Conservation (phyloP, 163 green algal species). For the Trebouxia gelatinosa region DNA sequence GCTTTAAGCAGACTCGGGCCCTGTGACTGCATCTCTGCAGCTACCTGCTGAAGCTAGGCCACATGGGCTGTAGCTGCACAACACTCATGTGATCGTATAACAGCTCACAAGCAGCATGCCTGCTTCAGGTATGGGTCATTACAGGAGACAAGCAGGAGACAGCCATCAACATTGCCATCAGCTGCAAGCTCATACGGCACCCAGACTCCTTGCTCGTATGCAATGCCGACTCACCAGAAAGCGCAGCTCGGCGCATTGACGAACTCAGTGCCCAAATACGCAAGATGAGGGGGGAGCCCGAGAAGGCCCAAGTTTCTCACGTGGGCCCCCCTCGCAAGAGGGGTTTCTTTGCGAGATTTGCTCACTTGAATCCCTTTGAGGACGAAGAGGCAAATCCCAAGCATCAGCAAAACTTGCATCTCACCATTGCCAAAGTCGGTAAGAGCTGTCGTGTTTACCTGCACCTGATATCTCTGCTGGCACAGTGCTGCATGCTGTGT, state of each 20-base stretch:
- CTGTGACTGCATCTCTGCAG: too few species aligned
- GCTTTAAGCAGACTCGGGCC: too few species aligned
- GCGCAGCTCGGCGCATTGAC: constrained; percentile 30
- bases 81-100: too few species aligned
- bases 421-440: constrained; percentile 17
- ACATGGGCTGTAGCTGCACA: too few species aligned
- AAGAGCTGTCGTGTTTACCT: too few species aligned
- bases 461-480: too few species aligned
- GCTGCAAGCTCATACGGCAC: constrained; percentile 67
- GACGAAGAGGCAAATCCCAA: constrained; percentile 18
- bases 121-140: constrained; percentile 87
- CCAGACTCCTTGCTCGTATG: constrained; percentile 63
- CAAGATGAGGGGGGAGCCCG: constrained; percentile 12
- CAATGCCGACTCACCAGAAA: constrained; percentile 50
- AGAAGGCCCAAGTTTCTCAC: neutral
- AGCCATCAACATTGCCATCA: constrained; percentile 80
- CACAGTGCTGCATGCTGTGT: too few species aligned
- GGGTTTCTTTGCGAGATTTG: constrained; percentile 2
- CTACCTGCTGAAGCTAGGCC: too few species aligned
- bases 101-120: too few species aligned
- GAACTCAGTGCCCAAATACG: constrained; percentile 21
- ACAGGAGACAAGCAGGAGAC: constrained; percentile 89
- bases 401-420: constrained; percentile 3
- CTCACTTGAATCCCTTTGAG: constrained; percentile 18
- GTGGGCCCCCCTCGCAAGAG: neutral